phyloP scores from a whole-genome alignment of 768 basidiomycete genomes.

The Cystobasidium onofrii region DNA sequence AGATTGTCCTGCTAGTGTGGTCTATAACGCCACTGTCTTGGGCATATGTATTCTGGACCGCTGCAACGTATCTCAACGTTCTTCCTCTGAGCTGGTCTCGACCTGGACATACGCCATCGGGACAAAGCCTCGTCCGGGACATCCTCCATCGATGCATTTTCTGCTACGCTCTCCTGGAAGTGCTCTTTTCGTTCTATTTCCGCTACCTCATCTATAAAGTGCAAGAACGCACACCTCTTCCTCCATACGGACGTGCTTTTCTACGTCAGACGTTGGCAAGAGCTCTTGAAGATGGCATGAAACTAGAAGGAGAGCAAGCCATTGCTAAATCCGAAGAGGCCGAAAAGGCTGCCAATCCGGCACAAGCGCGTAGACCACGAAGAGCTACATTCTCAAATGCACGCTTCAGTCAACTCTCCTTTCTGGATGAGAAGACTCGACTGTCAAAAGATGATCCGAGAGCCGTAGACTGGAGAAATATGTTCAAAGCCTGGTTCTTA shows the following conservation, averaged over 20 bases:
- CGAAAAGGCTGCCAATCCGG: background rate
- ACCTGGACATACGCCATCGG: background rate
- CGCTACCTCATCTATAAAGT: constrained; percentile 31
- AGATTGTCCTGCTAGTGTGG: constrained; percentile 35
- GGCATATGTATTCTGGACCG: constrained; percentile 36
- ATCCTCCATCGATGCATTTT: constrained; percentile 33
- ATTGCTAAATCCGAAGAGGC: constrained; percentile 3
- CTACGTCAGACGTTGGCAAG: constrained; percentile 35
- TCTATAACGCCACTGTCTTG: constrained; percentile 35
- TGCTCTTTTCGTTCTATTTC: constrained; percentile 37
- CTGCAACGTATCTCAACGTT: constrained; percentile 19
- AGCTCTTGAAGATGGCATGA: constrained; percentile 39
- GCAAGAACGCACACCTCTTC: constrained; percentile 25
- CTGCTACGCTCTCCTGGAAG: constrained; percentile 33
- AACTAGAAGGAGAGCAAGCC: constrained; percentile 24
- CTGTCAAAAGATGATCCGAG: constrained; percentile 36
- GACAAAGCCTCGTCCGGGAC: background rate
- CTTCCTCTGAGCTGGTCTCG: background rate
- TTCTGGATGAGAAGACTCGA: constrained; percentile 29
- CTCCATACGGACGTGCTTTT: constrained; percentile 33
- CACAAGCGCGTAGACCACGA: background rate
- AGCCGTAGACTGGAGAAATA: constrained; percentile 39
- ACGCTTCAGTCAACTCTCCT: constrained; percentile 30
- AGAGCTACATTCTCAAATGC: constrained; percentile 19
- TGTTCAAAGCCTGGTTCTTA: constrained; percentile 37